A percentile compares a stretch with the other conserved stretches of the same genome.
phyloP scores from a whole-genome alignment of 2,329 filamentous ascomycete species.

The Pseudofabraea citricarpa region DNA sequence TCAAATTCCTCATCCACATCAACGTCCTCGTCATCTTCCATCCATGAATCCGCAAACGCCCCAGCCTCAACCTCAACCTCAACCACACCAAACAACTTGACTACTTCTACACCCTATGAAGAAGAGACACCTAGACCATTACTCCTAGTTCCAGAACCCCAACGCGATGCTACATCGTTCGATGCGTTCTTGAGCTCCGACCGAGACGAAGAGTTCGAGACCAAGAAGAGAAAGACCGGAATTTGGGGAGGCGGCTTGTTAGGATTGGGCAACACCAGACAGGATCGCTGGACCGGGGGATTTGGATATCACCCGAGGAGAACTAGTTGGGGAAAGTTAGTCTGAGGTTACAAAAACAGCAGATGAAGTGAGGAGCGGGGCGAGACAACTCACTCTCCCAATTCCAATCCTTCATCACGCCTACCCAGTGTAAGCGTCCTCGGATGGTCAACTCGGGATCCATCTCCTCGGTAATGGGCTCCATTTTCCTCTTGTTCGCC shows the following conservation, averaged over 20 bases:
- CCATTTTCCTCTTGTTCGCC: slow-evolving; percentile 16
- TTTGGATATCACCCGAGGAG: background rate
- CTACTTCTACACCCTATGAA: too few relatives aligned
- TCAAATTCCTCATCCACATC: slow-evolving; percentile 11
- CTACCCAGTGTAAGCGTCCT: slow-evolving; percentile 63
- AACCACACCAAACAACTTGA: too few relatives aligned
- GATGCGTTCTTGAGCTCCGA: slow-evolving; percentile 17
- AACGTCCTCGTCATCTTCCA: too few relatives aligned
- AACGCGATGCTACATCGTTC: slow-evolving; percentile 3
- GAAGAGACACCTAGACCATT: background rate
- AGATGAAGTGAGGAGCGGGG: background rate
- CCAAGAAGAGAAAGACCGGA: slow-evolving; percentile 6
- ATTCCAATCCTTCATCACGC: slow-evolving; percentile 67
- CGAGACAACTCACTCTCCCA: slow-evolving; percentile 57
- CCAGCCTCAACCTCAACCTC: too few relatives aligned
- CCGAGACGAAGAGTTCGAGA: slow-evolving; percentile 9
- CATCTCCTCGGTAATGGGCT: slow-evolving; percentile 34
- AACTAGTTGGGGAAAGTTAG: slow-evolving; percentile 1
- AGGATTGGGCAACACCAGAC: slow-evolving; percentile 1
- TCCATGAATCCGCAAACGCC: too few relatives aligned
- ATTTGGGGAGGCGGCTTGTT: slow-evolving; percentile 3
- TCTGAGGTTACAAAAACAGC: background rate
- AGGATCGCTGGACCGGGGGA: background rate
- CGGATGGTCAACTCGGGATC: slow-evolving; percentile 60
- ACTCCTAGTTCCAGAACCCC: background rate